These are phyloP conservation scores for Penstemon newberryi DNA, from an alignment of 257 asterid species.

Conservation along the genomic window DNA sequence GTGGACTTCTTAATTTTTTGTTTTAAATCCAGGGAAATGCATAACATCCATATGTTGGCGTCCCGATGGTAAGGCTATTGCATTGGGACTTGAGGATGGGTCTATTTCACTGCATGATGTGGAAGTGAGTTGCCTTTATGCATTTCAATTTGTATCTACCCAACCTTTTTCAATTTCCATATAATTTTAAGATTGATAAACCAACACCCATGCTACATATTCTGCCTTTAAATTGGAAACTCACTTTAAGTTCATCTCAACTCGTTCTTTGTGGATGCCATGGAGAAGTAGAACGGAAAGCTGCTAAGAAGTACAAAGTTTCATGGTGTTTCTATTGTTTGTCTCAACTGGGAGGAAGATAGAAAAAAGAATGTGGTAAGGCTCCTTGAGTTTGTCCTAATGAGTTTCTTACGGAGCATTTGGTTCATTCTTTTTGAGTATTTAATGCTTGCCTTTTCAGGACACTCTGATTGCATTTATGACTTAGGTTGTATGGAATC, in stretches of 20 bases:
- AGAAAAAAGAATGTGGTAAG: slow-evolving; percentile 53
- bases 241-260: slow-evolving; percentile 16
- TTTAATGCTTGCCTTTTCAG: slow-evolving; percentile 1
- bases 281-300: slow-evolving; percentile 76
- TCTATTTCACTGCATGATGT: slow-evolving; percentile 88
- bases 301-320: slow-evolving; percentile 73
- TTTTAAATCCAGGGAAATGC: slow-evolving; percentile 53
- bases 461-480: neutral
- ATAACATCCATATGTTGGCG: slow-evolving; percentile 95
- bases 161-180: too few relatives aligned
- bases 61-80: slow-evolving; percentile 95
- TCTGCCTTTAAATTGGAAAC: neutral
- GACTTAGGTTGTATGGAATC: slow-evolving; percentile 1
- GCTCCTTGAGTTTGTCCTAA: slow-evolving; percentile 17
- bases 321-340: slow-evolving; percentile 68
- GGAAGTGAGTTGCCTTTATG: slow-evolving; percentile 58
- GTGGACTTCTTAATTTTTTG: neutral
- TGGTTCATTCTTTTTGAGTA: slow-evolving; percentile 14
- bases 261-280: slow-evolving; percentile 25
- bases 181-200: neutral
- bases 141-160: neutral
- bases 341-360: slow-evolving; percentile 96
- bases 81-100: slow-evolving; percentile 93
- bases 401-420: slow-evolving; percentile 15
- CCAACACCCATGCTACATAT: neutral